These are phyloP conservation scores for Lentinula detonsa DNA, from an alignment of 768 basidiomycete genomes.

Conservation along the genomic window DNA sequence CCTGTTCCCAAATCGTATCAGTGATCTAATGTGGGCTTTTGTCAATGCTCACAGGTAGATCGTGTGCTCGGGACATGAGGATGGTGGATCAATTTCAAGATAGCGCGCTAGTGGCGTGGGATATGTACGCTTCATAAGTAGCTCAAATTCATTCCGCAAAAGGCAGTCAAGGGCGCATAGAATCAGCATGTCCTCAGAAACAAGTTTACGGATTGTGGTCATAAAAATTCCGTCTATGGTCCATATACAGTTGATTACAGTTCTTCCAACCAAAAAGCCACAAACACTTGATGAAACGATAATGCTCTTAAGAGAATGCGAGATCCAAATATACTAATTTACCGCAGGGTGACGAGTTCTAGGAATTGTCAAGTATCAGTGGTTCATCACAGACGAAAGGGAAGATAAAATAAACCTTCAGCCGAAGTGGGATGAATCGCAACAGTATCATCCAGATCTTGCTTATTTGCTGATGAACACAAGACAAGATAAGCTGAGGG, in stretches of 20 bases:
- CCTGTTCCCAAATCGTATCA: constrained; percentile 19
- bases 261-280: too few species aligned
- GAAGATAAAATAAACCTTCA: constrained; percentile 48
- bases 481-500: constrained; percentile 6
- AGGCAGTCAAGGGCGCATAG: too few species aligned
- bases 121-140: neutral
- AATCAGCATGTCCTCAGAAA: too few species aligned
- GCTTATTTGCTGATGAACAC: constrained; percentile 51
- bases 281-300: too few species aligned
- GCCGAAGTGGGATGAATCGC: constrained; percentile 89
- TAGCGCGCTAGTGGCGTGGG: neutral
- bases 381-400: constrained; percentile 5
- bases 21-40: too few species aligned
- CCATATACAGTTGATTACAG: too few species aligned
- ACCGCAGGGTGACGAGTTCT: constrained; percentile 58
- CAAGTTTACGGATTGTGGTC: too few species aligned
- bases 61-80: neutral
- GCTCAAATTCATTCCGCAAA: too few species aligned
- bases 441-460: constrained; percentile 81
- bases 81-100: constrained; percentile 1
- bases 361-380: constrained; percentile 8
- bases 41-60: neutral
- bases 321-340: neutral
- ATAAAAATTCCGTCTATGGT: too few species aligned
- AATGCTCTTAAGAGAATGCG: too few species aligned